Evolutionary conservation across 352 stramenopile genomes (phyloP).

Genomic region (Pythium sp.): DNA sequence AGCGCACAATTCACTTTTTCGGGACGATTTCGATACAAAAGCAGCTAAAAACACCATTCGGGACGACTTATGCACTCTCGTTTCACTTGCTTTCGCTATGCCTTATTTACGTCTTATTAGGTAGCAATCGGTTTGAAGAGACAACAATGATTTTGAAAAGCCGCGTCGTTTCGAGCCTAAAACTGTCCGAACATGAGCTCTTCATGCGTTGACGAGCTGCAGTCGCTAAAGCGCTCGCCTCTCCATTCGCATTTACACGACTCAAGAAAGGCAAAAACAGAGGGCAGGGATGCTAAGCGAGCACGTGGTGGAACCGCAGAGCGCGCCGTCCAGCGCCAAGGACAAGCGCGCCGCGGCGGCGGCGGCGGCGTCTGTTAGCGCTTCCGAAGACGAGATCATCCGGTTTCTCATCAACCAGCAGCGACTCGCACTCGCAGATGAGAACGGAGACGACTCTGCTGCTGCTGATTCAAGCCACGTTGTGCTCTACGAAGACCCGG

Average conservation of each 20-base stretch:
- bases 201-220: background rate
- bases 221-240: background rate
- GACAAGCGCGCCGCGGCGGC: background rate
- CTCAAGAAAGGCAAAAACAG: background rate
- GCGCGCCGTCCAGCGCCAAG: background rate
- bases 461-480: background rate
- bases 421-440: constrained; percentile 7
- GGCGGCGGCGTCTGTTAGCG: background rate
- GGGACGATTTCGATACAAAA: too few species aligned
- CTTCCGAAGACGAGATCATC: constrained; percentile 48
- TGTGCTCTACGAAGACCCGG: constrained; percentile 54
- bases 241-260: background rate
- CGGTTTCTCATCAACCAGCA: constrained; percentile 29
- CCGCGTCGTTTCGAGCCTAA: background rate
- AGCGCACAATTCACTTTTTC: too few species aligned
- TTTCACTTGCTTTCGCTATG: too few species aligned
- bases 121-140: background rate
- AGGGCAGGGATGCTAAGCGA: background rate
- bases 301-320: background rate
- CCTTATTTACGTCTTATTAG: too few species aligned
- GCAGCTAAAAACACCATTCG: too few species aligned
- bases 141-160: background rate
- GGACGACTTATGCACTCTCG: too few species aligned
- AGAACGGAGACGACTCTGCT: background rate
- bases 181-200: background rate